Conservation (phyloP, 2,329 filamentous ascomycete species). For the Chrysosporium queenslandicum region DNA sequence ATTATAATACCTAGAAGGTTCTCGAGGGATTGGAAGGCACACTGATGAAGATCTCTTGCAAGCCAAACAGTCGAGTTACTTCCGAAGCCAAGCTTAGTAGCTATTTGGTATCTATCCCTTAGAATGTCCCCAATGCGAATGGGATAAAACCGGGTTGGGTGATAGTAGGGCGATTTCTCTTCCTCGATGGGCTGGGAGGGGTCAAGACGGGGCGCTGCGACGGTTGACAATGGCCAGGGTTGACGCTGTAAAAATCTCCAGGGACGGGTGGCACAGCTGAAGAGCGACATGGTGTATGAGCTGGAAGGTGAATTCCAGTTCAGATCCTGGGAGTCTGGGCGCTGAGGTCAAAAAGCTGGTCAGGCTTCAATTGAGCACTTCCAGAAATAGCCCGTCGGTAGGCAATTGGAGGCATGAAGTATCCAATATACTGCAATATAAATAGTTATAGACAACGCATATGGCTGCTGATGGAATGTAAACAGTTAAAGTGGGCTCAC, state of each 20-base stretch:
- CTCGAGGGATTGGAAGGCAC: not conserved
- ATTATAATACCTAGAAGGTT: too few species aligned
- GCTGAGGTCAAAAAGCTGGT: too few species aligned
- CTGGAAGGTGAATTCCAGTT: too few species aligned
- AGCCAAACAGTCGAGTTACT: constrained; percentile 19
- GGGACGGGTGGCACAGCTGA: not conserved
- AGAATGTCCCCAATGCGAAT: constrained; percentile 5
- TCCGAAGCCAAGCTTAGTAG: constrained; percentile 19
- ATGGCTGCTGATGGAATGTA: too few species aligned
- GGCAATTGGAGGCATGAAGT: too few species aligned
- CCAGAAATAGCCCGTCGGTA: too few species aligned
- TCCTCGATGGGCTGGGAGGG: constrained; percentile 9
- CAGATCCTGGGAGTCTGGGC: too few species aligned
- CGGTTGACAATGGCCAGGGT: not conserved
- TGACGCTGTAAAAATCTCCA: constrained; percentile 2
- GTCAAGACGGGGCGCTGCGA: constrained; percentile 1
- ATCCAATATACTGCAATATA: too few species aligned
- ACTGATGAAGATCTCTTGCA: constrained; percentile 12
- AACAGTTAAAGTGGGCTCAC: too few species aligned
- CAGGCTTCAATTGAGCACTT: too few species aligned
- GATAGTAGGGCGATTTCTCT: constrained; percentile 9
- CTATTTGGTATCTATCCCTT: constrained; percentile 13
- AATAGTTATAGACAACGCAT: too few species aligned
- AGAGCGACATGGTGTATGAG: not conserved
- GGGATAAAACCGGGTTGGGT: constrained; percentile 8